Evolutionary conservation across 2,329 filamentous ascomycete species (phyloP).

Genomic region (Dactylellina leptospora): DNA sequence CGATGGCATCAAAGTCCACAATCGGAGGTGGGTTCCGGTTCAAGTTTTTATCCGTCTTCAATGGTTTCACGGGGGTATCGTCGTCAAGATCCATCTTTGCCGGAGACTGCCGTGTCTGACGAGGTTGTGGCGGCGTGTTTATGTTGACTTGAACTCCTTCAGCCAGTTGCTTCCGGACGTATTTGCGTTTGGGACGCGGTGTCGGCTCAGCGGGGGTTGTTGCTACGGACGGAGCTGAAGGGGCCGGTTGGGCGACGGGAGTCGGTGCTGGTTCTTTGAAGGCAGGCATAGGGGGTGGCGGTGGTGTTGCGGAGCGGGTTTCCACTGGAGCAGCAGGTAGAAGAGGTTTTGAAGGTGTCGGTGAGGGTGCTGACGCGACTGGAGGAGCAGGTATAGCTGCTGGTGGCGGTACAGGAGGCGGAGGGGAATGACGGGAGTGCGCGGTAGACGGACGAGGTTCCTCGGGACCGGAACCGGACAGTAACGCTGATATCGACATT

Average conservation of each 20-base stretch:
- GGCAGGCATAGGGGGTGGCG: constrained; percentile 18
- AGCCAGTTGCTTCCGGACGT: constrained; percentile 31
- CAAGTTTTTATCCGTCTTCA: constrained; percentile 39
- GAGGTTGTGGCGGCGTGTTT: constrained; percentile 30
- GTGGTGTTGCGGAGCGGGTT: constrained; percentile 14
- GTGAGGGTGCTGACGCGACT: constrained; percentile 42
- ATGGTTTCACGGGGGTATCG: constrained; percentile 36
- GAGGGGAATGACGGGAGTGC: constrained; percentile 34
- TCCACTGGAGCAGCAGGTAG: constrained; percentile 17
- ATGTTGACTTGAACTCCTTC: constrained; percentile 31
- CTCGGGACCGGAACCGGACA: constrained; percentile 33
- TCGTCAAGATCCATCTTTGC: constrained; percentile 50
- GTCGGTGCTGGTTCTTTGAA: constrained; percentile 23
- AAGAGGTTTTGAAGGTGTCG: constrained; percentile 9
- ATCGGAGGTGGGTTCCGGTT: constrained; percentile 26
- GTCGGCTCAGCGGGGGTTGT: constrained; percentile 33
- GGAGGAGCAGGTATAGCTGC: constrained; percentile 7
- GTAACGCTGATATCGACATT: constrained; percentile 50
- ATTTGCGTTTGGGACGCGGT: constrained; percentile 48
- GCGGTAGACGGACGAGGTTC: constrained; percentile 31
- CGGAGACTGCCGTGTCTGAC: constrained; percentile 45
- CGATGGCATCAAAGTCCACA: constrained; percentile 46
- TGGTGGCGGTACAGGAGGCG: neutral
- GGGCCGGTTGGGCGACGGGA: constrained; percentile 24
- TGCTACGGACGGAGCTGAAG: constrained; percentile 22